phyloP scores from a whole-genome alignment of 2,329 filamentous ascomycete genomes.

The Diaporthe destruens region DNA sequence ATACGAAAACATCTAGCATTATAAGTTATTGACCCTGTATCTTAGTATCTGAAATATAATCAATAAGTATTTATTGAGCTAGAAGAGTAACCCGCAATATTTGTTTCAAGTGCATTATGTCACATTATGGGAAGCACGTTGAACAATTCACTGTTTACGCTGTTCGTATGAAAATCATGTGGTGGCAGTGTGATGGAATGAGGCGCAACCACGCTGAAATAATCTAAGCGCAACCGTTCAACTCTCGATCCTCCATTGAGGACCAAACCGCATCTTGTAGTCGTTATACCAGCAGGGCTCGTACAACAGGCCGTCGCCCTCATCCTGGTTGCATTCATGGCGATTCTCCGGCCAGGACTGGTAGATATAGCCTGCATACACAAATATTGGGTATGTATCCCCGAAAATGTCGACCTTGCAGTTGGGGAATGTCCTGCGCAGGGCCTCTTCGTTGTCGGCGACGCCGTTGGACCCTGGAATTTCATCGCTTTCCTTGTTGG shows the following conservation, averaged over 20 bases:
- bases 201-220: too few relatives aligned
- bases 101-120: too few relatives aligned
- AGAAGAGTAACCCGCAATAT: too few relatives aligned
- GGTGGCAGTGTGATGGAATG: too few relatives aligned
- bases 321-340: not conserved
- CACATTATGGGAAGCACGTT: too few relatives aligned
- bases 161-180: too few relatives aligned
- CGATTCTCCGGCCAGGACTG: not conserved
- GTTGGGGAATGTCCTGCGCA: not conserved
- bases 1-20: too few relatives aligned
- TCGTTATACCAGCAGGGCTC: not conserved
- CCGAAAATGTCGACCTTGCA: constrained; percentile 2
- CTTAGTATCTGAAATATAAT: too few relatives aligned
- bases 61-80: too few relatives aligned
- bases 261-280: constrained; percentile 10
- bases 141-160: too few relatives aligned
- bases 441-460: constrained; percentile 11
- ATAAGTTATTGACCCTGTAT: too few relatives aligned
- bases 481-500: not conserved
- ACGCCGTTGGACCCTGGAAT: not conserved
- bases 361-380: not conserved
- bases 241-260: constrained; percentile 7
- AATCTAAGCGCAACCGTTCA: not conserved
- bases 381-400: not conserved
- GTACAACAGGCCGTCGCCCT: not conserved